Evolutionary conservation across 192 early-diverging fungal genomes (phyloP), one percentile per base, ranked within the genome.

Genomic region (Podila epigama): DNA sequence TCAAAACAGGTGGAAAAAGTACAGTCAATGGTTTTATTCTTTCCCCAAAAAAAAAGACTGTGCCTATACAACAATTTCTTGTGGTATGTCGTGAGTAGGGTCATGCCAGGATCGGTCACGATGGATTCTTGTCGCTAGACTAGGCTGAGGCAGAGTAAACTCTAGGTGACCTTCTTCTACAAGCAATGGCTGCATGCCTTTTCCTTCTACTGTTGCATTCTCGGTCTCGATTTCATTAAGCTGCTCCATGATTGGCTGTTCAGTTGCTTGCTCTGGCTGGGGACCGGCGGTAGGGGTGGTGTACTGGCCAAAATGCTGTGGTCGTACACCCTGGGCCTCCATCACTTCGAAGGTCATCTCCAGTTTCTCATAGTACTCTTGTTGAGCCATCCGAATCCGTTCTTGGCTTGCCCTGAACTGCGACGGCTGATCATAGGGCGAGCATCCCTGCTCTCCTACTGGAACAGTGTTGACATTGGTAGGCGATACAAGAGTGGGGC

Each of bases 271-370:
- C 37, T 39, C 37, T 39, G 37, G 6, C 37, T 39, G 13, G 37
- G 37, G 37, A 13, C 44, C n/a, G n/a, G n/a, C n/a, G n/a, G n/a
- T n/a, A n/a, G n/a, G n/a, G 37, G 51, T 58, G 13, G 31, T 55
- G 63, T 61, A 60, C 7, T 66, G 58, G 18, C 70, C 70, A 55
- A 73, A 73, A 36, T 67, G 71, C 54, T 75, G 71, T 2, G 41
- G 12, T 9, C 51, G 65, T 3, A 15, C 52, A 18, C 64, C 29
- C 32, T 54, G 60, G 56, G 68, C 51, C 29, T 77, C 73, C 73
- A 77, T 68, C 66, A 68, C 60, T 52, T 77, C 60, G 34, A 68
- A 77, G 11, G 56, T 33, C 13, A 25, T 55, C 10, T 40, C 65
- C 36, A 68, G 35, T 5, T 32, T 50, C 1, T 44, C 5, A 20